Evolutionary conservation across 139 green algal genomes (phyloP), one percentile per base, ranked within the genome.

Genomic region (Chlorella sp.): DNA sequence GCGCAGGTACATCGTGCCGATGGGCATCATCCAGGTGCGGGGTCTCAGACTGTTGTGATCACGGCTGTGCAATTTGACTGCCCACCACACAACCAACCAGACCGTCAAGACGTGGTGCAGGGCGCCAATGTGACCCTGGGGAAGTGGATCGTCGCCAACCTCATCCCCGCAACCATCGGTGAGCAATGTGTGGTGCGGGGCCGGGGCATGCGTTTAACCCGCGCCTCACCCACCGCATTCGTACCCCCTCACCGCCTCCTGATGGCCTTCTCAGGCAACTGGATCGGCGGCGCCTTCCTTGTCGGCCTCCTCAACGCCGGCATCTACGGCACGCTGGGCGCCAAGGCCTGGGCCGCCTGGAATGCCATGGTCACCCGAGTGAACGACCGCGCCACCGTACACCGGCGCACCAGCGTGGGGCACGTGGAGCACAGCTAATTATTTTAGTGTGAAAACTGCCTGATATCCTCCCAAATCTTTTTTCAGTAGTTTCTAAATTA

Each of bases 111-210:
- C n/a, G n/a, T n/a, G n/a, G n/a, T 60, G 51, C 51, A 60, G 26
- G 73, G 73, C 28, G 73, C 73, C 1, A 30, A 58, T 30, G 28
- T 78, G 13, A 62, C 4, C 14, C 44, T 78, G 28, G 73, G 73
- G 28, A n/a, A 24, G 36, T 78, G 43, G 43, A 78, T 78, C 73
- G 26, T 13, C 43, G 2, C 13, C 43, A 78, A 78, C 44, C 73
- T 62, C 28, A 78, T 78, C 73, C 73, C 73, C 8, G 43, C 73
- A 30, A 78, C 73, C 28, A 62, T 78, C 34, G 69, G 69, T 76
- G 69, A 22, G 65, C 6, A 26, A 70, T 14, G 14, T 11, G 11
- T 17, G n/a, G 3, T 36, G 64, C 64, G 22, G 32, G 17, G 64
- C 9, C 26, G 32, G 30, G 30, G 64, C 26, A 17, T 72, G 14